These are phyloP conservation scores for Tuber indicum DNA, from an alignment of 495 filamentous ascomycete genomes.

Conservation along the genomic window DNA sequence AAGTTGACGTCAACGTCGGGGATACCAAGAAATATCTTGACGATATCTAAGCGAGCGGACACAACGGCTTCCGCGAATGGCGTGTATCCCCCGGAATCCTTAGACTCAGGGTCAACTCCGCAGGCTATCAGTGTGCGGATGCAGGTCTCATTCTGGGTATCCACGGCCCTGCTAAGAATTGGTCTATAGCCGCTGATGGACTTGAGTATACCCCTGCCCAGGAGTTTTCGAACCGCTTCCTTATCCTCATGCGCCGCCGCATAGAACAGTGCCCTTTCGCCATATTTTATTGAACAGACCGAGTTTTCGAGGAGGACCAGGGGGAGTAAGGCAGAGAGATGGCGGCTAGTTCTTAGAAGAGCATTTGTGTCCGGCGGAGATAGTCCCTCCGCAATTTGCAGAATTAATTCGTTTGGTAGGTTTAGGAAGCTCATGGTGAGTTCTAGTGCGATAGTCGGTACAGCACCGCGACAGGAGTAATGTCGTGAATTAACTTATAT, in stretches of 20 bases:
- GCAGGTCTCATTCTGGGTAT: neutral
- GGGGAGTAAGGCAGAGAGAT: slow-evolving; percentile 24
- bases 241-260: neutral
- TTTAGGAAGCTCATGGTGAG: neutral
- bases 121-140: neutral
- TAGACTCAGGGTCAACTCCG: neutral
- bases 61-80: neutral
- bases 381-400: slow-evolving; percentile 25
- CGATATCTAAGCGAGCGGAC: neutral
- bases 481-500: neutral
- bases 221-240: neutral
- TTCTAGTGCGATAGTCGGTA: neutral
- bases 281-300: neutral
- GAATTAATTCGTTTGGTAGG: slow-evolving; percentile 30
- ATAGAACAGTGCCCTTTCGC: neutral
- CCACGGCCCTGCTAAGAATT: neutral
- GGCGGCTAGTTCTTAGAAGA: slow-evolving; percentile 20
- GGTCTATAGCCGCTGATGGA: neutral
- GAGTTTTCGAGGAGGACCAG: neutral
- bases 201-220: neutral
- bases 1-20: neutral
- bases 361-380: slow-evolving; percentile 27
- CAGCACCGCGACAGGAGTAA: neutral
- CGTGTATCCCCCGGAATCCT: neutral
- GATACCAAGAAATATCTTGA: neutral